Evolutionary conservation across 2,329 filamentous ascomycete genomes (phyloP), one percentile per base, ranked within the genome.

Genomic region (Setomelanomma holmii): DNA sequence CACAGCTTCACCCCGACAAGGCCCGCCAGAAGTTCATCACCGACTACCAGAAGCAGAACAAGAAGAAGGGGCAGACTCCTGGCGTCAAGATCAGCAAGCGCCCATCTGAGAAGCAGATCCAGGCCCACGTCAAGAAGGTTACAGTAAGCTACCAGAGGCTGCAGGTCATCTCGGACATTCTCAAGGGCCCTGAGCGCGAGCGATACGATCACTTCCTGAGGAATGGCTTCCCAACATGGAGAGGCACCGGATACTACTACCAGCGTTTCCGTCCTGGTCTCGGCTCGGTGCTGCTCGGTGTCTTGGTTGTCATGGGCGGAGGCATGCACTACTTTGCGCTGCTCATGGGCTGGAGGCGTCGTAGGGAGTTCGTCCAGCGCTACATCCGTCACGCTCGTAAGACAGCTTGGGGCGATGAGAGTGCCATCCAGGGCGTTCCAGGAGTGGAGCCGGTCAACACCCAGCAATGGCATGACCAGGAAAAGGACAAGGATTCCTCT

Each of bases 161-260:
- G 35, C 89, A 89, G 57, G 85, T 96, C 67, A 89, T 98, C 47
- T 87, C 88, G 64, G 89, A 91, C 69, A 89, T 99, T 69, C 87
- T 99, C 45, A 87, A 90, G 64, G 91, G 93, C 1, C 80, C 89
- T 3, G 84, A 85, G 48, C 86, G 95, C 58, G 89, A 91, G 64
- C 89, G 95, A 58, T 99, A 99, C 77, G 93, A 99, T 74, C 89
- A 97, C 76, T 99, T 98, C 80, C 78, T 98, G 55, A 79, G 81
- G 74, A 92, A 98, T 76, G 95, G 95, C 56, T 99, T 99, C 80
- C 95, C 95, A 24, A 86, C 86, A 49, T 99, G 95, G 95, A 93
- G 93, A 79, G 95, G 95, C 52, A 97, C 93, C 39, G 93, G 95
- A 57, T 99, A 99, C 84, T 99, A 98, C 83, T 99, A 99, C 80